phyloP scores from a whole-genome alignment of 225 moss, liverwort and hornwort genomes.

The Sphagnum tenellum region DNA sequence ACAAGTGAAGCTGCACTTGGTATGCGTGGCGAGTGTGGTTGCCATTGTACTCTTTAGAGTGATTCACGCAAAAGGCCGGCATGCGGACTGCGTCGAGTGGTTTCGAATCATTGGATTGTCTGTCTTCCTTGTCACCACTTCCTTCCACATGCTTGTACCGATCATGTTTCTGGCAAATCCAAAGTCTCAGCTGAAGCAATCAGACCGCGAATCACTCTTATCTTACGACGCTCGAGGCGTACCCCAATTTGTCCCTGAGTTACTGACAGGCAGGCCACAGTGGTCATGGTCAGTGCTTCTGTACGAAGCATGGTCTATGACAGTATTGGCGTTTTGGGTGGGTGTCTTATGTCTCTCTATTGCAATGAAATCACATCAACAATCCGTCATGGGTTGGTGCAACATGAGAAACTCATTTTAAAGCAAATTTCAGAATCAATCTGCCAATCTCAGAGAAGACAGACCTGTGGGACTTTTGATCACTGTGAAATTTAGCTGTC shows the following conservation, averaged over 20 bases:
- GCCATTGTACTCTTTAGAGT: conserved; percentile 1
- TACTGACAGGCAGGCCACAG: conserved; percentile 4
- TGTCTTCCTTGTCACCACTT: conserved; percentile 8
- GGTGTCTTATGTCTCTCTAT: neutral
- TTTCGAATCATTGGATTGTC: conserved; percentile 11
- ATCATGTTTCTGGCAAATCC: conserved; percentile 6
- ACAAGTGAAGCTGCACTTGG: conserved; percentile 5
- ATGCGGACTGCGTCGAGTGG: conserved; percentile 6
- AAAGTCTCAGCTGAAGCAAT: conserved; percentile 7
- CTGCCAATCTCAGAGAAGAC: too few relatives aligned
- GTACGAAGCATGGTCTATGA: conserved; percentile 5
- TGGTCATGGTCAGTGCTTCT: conserved; percentile 6
- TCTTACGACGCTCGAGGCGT: conserved; percentile 8
- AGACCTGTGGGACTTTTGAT: too few relatives aligned
- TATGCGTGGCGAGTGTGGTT: neutral
- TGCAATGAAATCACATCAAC: too few relatives aligned
- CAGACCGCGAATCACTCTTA: conserved; percentile 5
- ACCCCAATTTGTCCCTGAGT: conserved; percentile 3
- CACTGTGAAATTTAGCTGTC: too few relatives aligned
- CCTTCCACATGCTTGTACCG: conserved; percentile 12
- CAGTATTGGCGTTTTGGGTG: conserved; percentile 9
- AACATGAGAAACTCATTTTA: too few relatives aligned
- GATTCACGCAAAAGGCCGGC: neutral
- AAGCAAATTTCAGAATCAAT: too few relatives aligned
- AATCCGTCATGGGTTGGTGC: too few relatives aligned